Evolutionary conservation across 176 grass and related monocot genomes (phyloP).

Genomic region (Aegilops speltoides): DNA sequence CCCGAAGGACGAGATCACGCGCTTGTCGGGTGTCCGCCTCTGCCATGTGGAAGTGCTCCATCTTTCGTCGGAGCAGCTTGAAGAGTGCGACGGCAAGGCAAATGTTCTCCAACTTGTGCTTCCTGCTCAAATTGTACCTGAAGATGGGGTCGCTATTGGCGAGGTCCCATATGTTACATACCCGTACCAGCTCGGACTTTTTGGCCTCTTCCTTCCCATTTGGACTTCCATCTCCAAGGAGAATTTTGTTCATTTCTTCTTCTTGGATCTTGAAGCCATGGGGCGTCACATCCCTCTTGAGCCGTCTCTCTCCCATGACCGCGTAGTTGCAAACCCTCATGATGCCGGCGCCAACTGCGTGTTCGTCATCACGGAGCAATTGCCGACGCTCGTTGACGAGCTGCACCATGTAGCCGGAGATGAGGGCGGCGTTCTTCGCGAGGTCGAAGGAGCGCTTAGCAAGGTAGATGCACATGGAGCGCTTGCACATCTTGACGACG

Average conservation of each 20-base stretch:
- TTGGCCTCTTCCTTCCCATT: background rate
- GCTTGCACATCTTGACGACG: too few relatives aligned
- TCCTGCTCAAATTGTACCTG: background rate
- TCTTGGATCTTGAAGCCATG: background rate
- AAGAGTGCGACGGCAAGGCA: constrained; percentile 29
- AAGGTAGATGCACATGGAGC: background rate
- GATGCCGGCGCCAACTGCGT: background rate
- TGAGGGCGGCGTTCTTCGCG: background rate
- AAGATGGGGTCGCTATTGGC: constrained; percentile 1
- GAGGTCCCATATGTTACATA: constrained; percentile 18
- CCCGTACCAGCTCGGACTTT: background rate
- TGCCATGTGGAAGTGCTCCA: background rate
- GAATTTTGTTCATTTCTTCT: background rate
- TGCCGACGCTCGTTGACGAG: too few relatives aligned
- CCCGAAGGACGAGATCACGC: background rate
- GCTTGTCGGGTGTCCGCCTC: background rate
- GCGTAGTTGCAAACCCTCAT: constrained; percentile 16
- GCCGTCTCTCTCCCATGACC: constrained; percentile 20
- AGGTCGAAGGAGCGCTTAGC: constrained; percentile 18
- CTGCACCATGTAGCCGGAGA: background rate
- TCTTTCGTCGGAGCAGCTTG: constrained; percentile 22
- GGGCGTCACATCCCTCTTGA: background rate
- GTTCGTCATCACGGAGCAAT: too few relatives aligned
- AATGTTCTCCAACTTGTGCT: constrained; percentile 21
- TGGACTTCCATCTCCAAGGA: too few relatives aligned